A percentile compares a stretch with the other conserved stretches of the same genome.
Evolutionary conservation across 306 rosid species (phyloP).

Genomic region (Canavalia gladiata): DNA sequence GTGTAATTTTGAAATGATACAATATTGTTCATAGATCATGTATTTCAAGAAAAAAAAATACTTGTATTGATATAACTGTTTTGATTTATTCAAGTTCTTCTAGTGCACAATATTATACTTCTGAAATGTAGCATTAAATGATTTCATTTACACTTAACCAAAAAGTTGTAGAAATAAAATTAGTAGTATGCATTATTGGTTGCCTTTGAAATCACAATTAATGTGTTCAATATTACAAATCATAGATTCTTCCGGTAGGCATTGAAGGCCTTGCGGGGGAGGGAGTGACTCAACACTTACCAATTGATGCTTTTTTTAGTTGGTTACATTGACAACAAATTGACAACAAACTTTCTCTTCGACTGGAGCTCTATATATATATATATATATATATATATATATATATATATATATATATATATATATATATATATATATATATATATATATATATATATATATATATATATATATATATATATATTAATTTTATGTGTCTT

Average conservation of each 20-base stretch:
- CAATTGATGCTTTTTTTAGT: slow-evolving; percentile 82
- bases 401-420: too few relatives aligned
- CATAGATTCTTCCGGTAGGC: slow-evolving; percentile 90
- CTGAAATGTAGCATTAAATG: slow-evolving; percentile 15
- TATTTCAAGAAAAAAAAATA: neutral
- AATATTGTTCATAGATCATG: slow-evolving; percentile 5
- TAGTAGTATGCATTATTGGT: slow-evolving; percentile 1
- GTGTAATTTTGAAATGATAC: too few relatives aligned
- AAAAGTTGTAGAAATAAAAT: slow-evolving; percentile 5
- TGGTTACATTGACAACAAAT: slow-evolving; percentile 67
- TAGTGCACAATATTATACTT: neutral
- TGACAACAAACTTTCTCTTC: slow-evolving; percentile 76
- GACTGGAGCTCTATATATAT: slow-evolving; percentile 61
- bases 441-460: too few relatives aligned
- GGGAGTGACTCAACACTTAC: slow-evolving; percentile 86
- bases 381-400: too few relatives aligned
- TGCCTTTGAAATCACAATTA: slow-evolving; percentile 39
- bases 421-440: slow-evolving; percentile 52
- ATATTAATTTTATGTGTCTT: neutral
- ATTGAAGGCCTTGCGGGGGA: slow-evolving; percentile 89
- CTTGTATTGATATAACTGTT: neutral
- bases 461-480: slow-evolving; percentile 49
- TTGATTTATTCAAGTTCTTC: neutral
- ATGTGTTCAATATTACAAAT: slow-evolving; percentile 39
- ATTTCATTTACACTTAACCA: slow-evolving; percentile 10